phyloP scores from a whole-genome alignment of 495 filamentous ascomycete genomes.

The Lepraria neglecta region DNA sequence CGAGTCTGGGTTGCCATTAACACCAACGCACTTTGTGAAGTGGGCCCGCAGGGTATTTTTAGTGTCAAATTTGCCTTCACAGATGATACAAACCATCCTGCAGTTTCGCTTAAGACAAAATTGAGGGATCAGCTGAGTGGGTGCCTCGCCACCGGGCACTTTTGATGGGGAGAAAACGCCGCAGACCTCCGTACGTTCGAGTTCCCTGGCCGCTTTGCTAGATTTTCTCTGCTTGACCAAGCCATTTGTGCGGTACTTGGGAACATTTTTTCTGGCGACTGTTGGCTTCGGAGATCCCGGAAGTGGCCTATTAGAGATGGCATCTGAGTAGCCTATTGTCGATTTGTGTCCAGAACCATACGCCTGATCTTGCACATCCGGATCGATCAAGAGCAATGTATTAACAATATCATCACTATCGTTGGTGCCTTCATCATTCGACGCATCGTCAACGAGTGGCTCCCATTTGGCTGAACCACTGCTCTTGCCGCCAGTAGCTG shows the following conservation, averaged over 20 bases:
- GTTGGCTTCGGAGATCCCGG: background rate
- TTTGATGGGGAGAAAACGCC: background rate
- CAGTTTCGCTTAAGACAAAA: background rate
- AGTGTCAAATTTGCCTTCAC: background rate
- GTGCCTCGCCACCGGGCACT: background rate
- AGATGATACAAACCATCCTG: slow-evolving; percentile 4
- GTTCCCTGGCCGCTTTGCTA: background rate
- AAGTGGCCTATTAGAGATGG: too few relatives aligned
- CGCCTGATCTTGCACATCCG: too few relatives aligned
- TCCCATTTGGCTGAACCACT: too few relatives aligned
- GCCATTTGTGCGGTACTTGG: too few relatives aligned
- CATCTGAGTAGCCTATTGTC: too few relatives aligned
- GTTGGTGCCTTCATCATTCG: too few relatives aligned
- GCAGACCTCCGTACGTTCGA: background rate
- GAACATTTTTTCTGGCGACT: background rate
- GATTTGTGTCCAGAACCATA: too few relatives aligned
- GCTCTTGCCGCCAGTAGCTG: too few relatives aligned
- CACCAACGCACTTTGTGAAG: background rate
- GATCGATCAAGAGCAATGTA: too few relatives aligned
- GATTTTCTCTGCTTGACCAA: too few relatives aligned
- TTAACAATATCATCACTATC: too few relatives aligned
- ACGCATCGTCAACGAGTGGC: too few relatives aligned
- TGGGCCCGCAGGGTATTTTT: background rate
- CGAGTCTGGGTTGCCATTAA: background rate
- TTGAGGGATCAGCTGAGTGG: background rate